phyloP scores from a whole-genome alignment of 2,329 filamentous ascomycete genomes.

The Pestalotiopsis fici region DNA sequence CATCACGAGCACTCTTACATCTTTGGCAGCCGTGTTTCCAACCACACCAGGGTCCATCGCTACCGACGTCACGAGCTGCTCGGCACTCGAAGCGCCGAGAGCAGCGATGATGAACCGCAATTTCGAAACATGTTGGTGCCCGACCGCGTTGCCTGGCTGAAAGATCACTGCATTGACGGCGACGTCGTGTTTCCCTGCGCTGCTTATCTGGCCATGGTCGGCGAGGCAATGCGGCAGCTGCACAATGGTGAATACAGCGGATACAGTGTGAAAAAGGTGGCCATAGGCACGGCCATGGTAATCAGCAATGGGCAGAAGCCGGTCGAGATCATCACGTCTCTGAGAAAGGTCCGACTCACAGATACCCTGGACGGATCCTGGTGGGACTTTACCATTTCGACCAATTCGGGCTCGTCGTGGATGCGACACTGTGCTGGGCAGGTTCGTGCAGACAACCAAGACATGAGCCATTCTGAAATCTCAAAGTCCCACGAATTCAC shows the following conservation, averaged over 20 bases:
- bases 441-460: background rate
- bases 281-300: background rate
- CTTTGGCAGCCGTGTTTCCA: constrained; percentile 16
- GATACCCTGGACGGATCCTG: background rate
- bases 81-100: constrained; percentile 29
- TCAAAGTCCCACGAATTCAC: background rate
- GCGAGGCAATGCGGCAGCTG: background rate
- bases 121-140: constrained; percentile 43
- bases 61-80: constrained; percentile 27
- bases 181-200: constrained; percentile 39
- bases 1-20: constrained; percentile 20
- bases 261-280: too few species aligned
- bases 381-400: background rate
- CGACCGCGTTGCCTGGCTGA: constrained; percentile 43
- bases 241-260: too few species aligned
- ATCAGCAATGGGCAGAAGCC: background rate
- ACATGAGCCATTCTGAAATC: too few species aligned
- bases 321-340: background rate
- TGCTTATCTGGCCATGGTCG: background rate
- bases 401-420: background rate
- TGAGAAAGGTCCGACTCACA: background rate
- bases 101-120: constrained; percentile 27
- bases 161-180: constrained; percentile 40
- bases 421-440: background rate
- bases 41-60: constrained; percentile 17